A percentile compares a stretch with the other conserved stretches of the same genome.
Evolutionary conservation across 2,329 filamentous ascomycete species (phyloP).

Genomic region (Colletotrichum brevisporum): DNA sequence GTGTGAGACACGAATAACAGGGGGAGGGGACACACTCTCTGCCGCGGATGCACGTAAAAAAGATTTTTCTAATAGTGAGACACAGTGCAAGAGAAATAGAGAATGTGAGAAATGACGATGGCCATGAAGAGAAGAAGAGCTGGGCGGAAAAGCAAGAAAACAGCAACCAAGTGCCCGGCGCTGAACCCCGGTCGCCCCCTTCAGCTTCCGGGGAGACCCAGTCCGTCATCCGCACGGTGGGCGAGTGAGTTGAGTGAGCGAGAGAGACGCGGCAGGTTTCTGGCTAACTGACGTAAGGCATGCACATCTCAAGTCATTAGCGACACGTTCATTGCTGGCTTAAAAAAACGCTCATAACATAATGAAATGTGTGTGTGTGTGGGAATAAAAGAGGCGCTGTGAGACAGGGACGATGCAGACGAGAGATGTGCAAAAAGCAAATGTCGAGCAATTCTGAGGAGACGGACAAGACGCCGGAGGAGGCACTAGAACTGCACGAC

Average conservation of each 20-base stretch:
- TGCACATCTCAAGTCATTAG: conserved; percentile 26
- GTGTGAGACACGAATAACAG: conserved; percentile 37
- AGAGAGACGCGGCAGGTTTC: neutral
- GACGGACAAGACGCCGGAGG: conserved; percentile 24
- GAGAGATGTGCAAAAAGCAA: conserved; percentile 41
- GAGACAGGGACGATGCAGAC: conserved; percentile 39
- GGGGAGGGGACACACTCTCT: neutral
- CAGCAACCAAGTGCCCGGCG: conserved; percentile 3
- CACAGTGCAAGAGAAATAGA: conserved; percentile 22
- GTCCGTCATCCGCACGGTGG: conserved; percentile 11
- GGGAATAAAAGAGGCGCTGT: conserved; percentile 31
- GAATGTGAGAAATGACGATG: conserved; percentile 27
- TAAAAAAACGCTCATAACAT: conserved; percentile 17
- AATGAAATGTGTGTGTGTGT: no score
- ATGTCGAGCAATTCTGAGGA: conserved; percentile 22
- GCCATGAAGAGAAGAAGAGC: conserved; percentile 30
- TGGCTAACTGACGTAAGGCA: conserved; percentile 33
- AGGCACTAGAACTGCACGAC: conserved; percentile 34
- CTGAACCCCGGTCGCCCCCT: conserved; percentile 23
- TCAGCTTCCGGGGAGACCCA: no score
- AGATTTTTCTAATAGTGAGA: conserved; percentile 23
- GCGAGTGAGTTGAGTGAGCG: no score
- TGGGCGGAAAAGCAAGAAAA: conserved; percentile 22
- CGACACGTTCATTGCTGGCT: conserved; percentile 19
- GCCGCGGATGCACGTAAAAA: conserved; percentile 4